Base-by-base conservation (phyloP, 2,329 filamentous ascomycete species). In the Periglandula ipomoeae region DNA sequence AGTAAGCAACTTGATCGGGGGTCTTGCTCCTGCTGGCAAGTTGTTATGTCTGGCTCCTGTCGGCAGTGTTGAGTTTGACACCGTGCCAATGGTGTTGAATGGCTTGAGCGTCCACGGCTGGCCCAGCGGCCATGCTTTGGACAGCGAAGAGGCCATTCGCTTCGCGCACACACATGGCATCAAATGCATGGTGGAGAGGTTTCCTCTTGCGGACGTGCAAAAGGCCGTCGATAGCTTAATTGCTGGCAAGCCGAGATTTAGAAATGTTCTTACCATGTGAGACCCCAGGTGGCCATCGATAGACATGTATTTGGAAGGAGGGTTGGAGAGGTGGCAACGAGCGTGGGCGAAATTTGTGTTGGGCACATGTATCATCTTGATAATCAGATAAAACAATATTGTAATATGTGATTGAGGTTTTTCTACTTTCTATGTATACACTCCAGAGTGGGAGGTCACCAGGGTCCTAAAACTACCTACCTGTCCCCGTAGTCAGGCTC, bases 181-280 rank as follows among this genome's bases (percentile, higher is more conserved):
- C 54, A 76, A 78, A 63, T 84, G 83, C 46, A 70, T 86, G 62
- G 67, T 84, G 24, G 77, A 87, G 70, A 80, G 70, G 56, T 87
- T 79, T 59, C 72, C 79, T 0, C 67, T 89, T 50, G 72, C 62
- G 0, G 69, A 79, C 34, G 70, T 67, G 0, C 61, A 69, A 17
- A 62, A 70, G 50, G 75, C 75, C 0, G 62, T 74, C 9, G 67
- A 74, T 26, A 62, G 62, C 50, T 61, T 73, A 42, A 17, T 57
- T 3, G 64, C 64, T 0, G 68, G 69, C 24, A 71, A 70, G 54
- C 70, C 70, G 19, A 62, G 72, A 3, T 75, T 75, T 56, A 62
- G 72, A 30, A 70, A 66, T 15, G 72, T 75, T 0, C 51, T 75
- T 41, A 57, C 68, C 4, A 68, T 72, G 66, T 43, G 38, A 40